phyloP scores from a whole-genome alignment of 1,284 basidiomycete species.

The Porogramme epimiltina region DNA sequence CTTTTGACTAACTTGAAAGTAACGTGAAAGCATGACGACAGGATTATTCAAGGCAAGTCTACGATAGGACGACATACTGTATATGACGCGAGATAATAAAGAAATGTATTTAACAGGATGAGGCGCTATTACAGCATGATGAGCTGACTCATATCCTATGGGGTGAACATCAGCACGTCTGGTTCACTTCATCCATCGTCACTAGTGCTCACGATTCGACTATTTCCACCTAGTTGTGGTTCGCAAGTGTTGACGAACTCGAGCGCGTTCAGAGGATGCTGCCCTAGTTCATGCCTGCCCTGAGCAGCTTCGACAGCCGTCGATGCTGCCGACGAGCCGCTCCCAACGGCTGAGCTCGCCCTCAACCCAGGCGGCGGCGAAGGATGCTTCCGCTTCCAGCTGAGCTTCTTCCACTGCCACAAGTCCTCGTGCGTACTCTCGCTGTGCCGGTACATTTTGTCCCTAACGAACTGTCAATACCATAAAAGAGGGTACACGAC shows the following conservation, averaged over 20 bases:
- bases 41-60: too few species aligned
- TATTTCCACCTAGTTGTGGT: slow-evolving; percentile 5
- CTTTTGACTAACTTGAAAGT: too few species aligned
- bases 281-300: too few species aligned
- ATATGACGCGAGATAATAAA: too few species aligned
- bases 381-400: slow-evolving; percentile 9
- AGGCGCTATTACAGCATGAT: too few species aligned
- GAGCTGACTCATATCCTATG: too few species aligned
- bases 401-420: slow-evolving; percentile 8
- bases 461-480: not conserved
- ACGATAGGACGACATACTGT: too few species aligned
- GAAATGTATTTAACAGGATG: too few species aligned
- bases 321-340: not conserved
- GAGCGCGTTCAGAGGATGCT: not conserved
- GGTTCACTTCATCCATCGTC: too few species aligned
- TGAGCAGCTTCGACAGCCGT: not conserved
- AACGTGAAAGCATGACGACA: too few species aligned
- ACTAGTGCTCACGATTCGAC: slow-evolving; percentile 6
- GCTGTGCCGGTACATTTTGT: slow-evolving; percentile 15
- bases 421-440: slow-evolving; percentile 12
- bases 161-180: too few species aligned
- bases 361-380: not conserved
- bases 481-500: not conserved
- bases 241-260: not conserved
- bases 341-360: not conserved